phyloP scores from a whole-genome alignment of 345 rosid genomes.

The Pistacia atlantica region DNA sequence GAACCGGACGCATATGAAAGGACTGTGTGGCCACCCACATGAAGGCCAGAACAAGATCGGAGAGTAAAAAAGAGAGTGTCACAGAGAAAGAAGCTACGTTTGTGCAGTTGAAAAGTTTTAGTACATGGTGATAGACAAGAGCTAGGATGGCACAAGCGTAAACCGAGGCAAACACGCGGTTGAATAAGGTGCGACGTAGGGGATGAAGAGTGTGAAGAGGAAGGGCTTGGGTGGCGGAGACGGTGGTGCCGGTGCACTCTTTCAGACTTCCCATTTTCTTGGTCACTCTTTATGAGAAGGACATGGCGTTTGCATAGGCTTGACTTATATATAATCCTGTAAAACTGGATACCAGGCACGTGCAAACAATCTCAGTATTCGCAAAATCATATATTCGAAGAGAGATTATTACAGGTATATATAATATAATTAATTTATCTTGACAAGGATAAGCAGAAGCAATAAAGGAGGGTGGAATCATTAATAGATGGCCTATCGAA shows the following conservation, averaged over 20 bases:
- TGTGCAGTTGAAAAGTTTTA: constrained; percentile 34
- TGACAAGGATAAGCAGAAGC: too few species aligned
- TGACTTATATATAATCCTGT: too few species aligned
- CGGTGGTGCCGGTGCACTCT: not conserved
- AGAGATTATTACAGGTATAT: too few species aligned
- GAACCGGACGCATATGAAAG: constrained; percentile 43
- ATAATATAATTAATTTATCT: too few species aligned
- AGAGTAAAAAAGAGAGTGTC: constrained; percentile 35
- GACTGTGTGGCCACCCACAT: constrained; percentile 50
- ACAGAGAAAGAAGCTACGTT: constrained; percentile 16
- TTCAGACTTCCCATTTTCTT: constrained; percentile 22
- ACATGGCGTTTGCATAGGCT: too few species aligned
- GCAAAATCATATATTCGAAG: too few species aligned
- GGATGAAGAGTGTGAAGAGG: constrained; percentile 45
- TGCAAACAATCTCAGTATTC: not conserved
- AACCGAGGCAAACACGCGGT: constrained; percentile 50
- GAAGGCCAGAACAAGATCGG: constrained; percentile 73
- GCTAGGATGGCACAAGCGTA: constrained; percentile 56
- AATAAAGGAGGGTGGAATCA: too few species aligned
- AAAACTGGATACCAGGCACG: not conserved
- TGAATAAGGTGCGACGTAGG: constrained; percentile 35
- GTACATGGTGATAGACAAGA: constrained; percentile 49
- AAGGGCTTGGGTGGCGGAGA: constrained; percentile 14
- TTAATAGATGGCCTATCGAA: too few species aligned
- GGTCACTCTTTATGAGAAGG: not conserved